Evolutionary conservation across 108 stramenopile species (phyloP).

Genomic region (Cyclotella distinguenda): DNA sequence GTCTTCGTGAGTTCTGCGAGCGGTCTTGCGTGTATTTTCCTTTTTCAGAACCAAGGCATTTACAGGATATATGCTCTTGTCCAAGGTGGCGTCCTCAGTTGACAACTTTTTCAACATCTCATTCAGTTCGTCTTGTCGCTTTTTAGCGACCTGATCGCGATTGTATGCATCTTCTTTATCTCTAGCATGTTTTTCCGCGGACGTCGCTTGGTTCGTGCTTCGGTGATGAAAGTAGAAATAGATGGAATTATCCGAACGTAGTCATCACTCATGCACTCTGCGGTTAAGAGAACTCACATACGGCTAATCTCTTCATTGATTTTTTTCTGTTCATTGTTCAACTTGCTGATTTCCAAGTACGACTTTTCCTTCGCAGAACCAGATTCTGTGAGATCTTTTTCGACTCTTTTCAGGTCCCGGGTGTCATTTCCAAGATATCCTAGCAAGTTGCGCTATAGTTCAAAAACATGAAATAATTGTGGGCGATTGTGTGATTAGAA

Average conservation of each 20-base stretch:
- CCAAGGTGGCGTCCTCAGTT: conserved; percentile 48
- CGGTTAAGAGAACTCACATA: background rate
- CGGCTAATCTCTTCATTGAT: conserved; percentile 54
- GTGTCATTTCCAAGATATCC: conserved; percentile 27
- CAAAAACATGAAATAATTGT: background rate
- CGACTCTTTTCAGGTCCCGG: conserved; percentile 65
- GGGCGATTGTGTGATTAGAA: background rate
- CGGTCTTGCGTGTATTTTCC: conserved; percentile 40
- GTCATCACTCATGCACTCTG: background rate
- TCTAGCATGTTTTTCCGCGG: conserved; percentile 52
- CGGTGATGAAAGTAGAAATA: background rate
- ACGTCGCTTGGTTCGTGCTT: conserved; percentile 38
- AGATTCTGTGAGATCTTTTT: conserved; percentile 51
- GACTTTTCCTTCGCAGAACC: conserved; percentile 58
- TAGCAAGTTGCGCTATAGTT: background rate
- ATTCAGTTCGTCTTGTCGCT: conserved; percentile 53
- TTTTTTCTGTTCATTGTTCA: conserved; percentile 67
- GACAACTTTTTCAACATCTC: conserved; percentile 42
- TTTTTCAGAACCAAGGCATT: conserved; percentile 43
- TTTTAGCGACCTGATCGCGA: conserved; percentile 52
- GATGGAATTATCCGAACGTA: background rate
- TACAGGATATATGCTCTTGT: conserved; percentile 55
- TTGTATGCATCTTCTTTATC: conserved; percentile 70
- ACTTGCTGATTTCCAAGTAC: conserved; percentile 50
- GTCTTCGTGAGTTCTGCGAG: conserved; percentile 34